Percentiles rank a stretch among this genome's conserved stretches.
These are phyloP conservation scores for Tricholoma furcatifolium DNA, from an alignment of 768 basidiomycete species.

Conservation along the genomic window DNA sequence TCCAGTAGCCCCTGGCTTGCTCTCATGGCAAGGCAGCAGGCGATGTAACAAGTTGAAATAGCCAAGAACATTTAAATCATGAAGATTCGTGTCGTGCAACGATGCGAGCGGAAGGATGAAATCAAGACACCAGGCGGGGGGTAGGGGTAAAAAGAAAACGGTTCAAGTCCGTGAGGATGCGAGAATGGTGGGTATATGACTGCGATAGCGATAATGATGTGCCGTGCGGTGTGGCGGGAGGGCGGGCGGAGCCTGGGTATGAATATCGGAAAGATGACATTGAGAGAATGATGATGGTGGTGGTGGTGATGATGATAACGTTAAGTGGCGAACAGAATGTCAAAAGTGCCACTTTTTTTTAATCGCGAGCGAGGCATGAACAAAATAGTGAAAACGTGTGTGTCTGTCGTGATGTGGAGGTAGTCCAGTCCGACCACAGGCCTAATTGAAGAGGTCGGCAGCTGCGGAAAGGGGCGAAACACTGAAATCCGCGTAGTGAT, in stretches of 20 bases:
- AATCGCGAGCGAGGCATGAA: constrained; percentile 3
- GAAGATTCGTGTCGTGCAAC: constrained; percentile 35
- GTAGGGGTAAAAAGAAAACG: constrained; percentile 15
- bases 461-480: constrained; percentile 38
- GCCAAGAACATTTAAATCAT: constrained; percentile 27
- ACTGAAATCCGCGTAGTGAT: constrained; percentile 23
- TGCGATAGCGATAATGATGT: constrained; percentile 17
- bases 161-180: constrained; percentile 13
- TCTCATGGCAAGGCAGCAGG: constrained; percentile 11
- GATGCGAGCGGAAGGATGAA: constrained; percentile 27
- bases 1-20: constrained; percentile 11
- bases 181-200: constrained; percentile 21
- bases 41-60: constrained; percentile 18
- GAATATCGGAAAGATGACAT: not conserved
- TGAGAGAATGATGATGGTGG: not conserved
- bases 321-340: not conserved
- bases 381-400: constrained; percentile 1
- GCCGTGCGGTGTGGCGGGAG: constrained; percentile 14
- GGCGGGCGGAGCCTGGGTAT: constrained; percentile 3
- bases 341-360: constrained; percentile 5
- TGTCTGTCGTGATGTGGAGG: not conserved
- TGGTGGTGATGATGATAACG: not conserved
- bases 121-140: constrained; percentile 28
- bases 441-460: constrained; percentile 50
- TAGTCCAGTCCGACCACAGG: not conserved